A percentile compares a stretch with the other conserved stretches of the same genome.
These are phyloP conservation scores for Apiospora pterosperma DNA, from an alignment of 2,329 filamentous ascomycete species.

Conservation along the genomic window DNA sequence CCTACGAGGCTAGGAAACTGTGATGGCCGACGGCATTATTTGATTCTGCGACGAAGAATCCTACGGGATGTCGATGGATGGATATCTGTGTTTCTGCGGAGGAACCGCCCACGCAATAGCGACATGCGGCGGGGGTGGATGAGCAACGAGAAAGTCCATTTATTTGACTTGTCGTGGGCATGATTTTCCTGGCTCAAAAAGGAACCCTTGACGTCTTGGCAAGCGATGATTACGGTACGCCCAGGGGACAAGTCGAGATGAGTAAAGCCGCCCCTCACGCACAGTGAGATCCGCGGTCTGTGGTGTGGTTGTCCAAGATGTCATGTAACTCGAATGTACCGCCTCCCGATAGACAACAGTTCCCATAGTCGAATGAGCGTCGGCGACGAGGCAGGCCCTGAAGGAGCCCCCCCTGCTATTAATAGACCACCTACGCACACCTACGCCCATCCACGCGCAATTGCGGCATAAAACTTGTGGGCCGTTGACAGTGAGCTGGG, in stretches of 20 bases:
- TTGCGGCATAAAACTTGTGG: not conserved
- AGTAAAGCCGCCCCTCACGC: not conserved
- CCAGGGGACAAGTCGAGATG: constrained; percentile 12
- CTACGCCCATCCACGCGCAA: not conserved
- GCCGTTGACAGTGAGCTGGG: not conserved
- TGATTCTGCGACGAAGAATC: not conserved
- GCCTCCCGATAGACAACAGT: not conserved
- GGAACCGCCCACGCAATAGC: not conserved
- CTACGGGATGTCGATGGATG: not conserved
- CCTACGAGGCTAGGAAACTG: not conserved
- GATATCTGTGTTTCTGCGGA: not conserved
- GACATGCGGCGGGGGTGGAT: not conserved
- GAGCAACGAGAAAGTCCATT: constrained; percentile 1
- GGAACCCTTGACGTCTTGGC: constrained; percentile 28
- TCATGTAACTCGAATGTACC: not conserved
- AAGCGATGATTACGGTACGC: constrained; percentile 20
- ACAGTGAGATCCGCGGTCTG: constrained; percentile 10
- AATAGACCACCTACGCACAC: not conserved
- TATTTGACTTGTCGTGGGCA: constrained; percentile 1
- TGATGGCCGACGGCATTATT: not conserved
- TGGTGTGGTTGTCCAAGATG: constrained; percentile 5
- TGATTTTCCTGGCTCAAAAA: constrained; percentile 14
- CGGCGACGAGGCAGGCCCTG: not conserved
- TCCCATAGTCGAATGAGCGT: not conserved
- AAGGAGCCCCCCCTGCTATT: not conserved